Conservation (phyloP, 2,329 filamentous ascomycete species). For the Aciculosporium take region DNA sequence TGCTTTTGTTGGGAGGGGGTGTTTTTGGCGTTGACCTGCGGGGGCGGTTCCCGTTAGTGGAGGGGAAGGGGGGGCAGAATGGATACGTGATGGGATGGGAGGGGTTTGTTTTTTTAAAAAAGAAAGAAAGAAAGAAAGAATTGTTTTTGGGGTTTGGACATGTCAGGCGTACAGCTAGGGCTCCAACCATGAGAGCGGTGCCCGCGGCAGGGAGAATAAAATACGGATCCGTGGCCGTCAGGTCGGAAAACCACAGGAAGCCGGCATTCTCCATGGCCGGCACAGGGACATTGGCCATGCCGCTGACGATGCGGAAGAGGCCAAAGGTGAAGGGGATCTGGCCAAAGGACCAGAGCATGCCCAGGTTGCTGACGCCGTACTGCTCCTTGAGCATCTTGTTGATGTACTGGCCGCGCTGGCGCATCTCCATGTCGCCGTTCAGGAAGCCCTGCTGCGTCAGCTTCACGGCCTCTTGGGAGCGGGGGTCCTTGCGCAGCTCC, state of each 20-base stretch:
- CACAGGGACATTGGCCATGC: constrained; percentile 66
- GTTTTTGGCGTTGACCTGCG: constrained; percentile 23
- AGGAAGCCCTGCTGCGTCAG: constrained; percentile 32
- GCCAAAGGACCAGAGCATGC: constrained; percentile 24
- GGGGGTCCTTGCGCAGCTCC: constrained; percentile 38
- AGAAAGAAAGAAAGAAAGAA: background rate
- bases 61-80: background rate
- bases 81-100: background rate
- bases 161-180: constrained; percentile 33
- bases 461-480: constrained; percentile 33
- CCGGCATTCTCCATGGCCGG: constrained; percentile 61
- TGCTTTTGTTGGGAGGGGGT: constrained; percentile 18
- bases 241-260: constrained; percentile 62
- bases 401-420: constrained; percentile 21
- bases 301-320: constrained; percentile 61
- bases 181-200: constrained; percentile 39
- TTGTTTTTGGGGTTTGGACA: background rate
- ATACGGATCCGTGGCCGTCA: constrained; percentile 63
- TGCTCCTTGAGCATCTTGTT: constrained; percentile 22
- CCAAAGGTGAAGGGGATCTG: constrained; percentile 61
- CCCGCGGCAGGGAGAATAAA: constrained; percentile 57
- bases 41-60: background rate
- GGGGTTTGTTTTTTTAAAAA: background rate
- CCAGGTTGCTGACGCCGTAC: constrained; percentile 20
- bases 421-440: constrained; percentile 29